Conservation (phyloP, 2,329 filamentous ascomycete genomes). For the Daldinia sp. region DNA sequence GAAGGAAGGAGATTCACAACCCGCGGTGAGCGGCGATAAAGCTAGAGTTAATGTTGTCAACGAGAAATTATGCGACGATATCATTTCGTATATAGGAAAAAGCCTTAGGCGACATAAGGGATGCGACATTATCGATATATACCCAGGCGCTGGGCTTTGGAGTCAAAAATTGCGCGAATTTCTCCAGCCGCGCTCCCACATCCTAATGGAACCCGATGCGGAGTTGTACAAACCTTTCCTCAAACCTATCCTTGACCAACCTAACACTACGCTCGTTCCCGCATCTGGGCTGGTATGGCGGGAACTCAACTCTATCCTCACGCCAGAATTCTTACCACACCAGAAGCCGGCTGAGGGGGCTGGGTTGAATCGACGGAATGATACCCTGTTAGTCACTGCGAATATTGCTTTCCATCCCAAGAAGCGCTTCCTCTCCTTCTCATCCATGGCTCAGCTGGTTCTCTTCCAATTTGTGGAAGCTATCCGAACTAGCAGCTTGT, state of each 20-base stretch:
- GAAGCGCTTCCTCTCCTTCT: slow-evolving; percentile 58
- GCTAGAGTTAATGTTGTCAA: slow-evolving; percentile 62
- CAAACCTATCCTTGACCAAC: slow-evolving; percentile 59
- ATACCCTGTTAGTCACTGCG: slow-evolving; percentile 75
- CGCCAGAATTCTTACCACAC: slow-evolving; percentile 59
- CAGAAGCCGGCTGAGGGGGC: slow-evolving; percentile 56
- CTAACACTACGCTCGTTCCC: slow-evolving; percentile 60
- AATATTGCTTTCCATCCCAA: slow-evolving; percentile 68
- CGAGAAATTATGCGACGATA: slow-evolving; percentile 66
- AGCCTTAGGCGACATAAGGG: slow-evolving; percentile 75
- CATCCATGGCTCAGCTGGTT: slow-evolving; percentile 65
- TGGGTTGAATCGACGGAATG: slow-evolving; percentile 64
- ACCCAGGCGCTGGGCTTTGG: slow-evolving; percentile 82
- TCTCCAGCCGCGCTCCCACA: slow-evolving; percentile 80
- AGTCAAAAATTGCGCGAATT: slow-evolving; percentile 78
- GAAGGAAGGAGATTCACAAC: not conserved
- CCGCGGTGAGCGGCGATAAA: slow-evolving; percentile 44
- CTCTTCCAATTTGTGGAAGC: slow-evolving; percentile 68
- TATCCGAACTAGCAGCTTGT: slow-evolving; percentile 64
- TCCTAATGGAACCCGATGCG: slow-evolving; percentile 79
- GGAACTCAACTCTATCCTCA: slow-evolving; percentile 64
- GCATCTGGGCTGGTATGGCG: slow-evolving; percentile 67
- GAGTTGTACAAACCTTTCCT: slow-evolving; percentile 69
- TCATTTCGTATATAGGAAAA: slow-evolving; percentile 72
- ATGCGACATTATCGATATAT: slow-evolving; percentile 87